Percentiles rank a stretch among this genome's conserved stretches.
phyloP scores from a whole-genome alignment of 768 basidiomycete species.

The Serendipita sp. region DNA sequence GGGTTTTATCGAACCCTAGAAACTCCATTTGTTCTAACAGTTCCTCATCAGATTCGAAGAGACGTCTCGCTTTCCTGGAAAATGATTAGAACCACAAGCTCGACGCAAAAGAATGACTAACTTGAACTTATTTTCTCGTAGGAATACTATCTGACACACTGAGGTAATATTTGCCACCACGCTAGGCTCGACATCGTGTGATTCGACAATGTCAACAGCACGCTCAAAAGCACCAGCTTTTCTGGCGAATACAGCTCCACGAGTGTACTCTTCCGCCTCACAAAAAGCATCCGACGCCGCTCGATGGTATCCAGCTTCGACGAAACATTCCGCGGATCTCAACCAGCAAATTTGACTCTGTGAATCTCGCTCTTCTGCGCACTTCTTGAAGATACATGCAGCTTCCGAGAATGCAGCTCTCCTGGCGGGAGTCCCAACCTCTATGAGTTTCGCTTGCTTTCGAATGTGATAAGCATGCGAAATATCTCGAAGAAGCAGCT shows the following conservation, averaged over 20 bases:
- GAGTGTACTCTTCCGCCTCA: constrained; percentile 27
- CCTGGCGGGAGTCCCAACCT: constrained; percentile 18
- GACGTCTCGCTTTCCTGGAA: not conserved
- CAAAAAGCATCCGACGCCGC: constrained; percentile 33
- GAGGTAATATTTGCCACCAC: constrained; percentile 15
- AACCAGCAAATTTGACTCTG: constrained; percentile 23
- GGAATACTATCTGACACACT: not conserved
- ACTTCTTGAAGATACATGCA: constrained; percentile 34
- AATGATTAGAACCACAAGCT: not conserved
- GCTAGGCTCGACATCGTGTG: constrained; percentile 21
- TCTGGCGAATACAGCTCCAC: constrained; percentile 34
- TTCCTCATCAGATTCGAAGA: not conserved
- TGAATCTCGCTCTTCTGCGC: constrained; percentile 23
- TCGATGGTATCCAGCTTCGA: constrained; percentile 24
- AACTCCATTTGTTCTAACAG: not conserved
- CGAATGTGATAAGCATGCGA: constrained; percentile 40
- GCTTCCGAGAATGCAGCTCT: constrained; percentile 28
- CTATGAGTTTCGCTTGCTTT: constrained; percentile 29
- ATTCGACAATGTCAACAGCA: constrained; percentile 31
- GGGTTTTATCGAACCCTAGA: not conserved
- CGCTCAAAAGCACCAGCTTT: constrained; percentile 37
- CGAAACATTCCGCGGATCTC: constrained; percentile 33
- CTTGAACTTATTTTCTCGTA: not conserved
- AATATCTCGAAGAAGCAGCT: constrained; percentile 28
- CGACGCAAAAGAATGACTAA: not conserved